Evolutionary conservation across 441 rosid genomes (phyloP).

Genomic region (Manihot esculenta): DNA sequence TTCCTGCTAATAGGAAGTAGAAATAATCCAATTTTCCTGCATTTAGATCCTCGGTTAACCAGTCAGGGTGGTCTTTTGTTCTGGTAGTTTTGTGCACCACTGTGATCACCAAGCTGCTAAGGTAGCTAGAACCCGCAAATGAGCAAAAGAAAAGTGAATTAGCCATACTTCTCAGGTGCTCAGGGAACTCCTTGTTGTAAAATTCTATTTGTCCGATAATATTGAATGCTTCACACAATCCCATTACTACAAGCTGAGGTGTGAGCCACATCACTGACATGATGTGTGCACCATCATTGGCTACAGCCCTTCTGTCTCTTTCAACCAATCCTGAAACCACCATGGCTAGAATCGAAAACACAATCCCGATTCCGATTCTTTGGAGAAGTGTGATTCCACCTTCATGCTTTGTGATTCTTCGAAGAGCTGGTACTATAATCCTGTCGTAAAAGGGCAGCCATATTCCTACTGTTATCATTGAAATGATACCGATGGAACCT

Average conservation of each 20-base stretch:
- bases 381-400: constrained; percentile 62
- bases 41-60: constrained; percentile 62
- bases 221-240: constrained; percentile 68
- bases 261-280: constrained; percentile 65
- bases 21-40: constrained; percentile 62
- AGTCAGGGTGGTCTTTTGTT: constrained; percentile 41
- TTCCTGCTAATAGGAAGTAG: constrained; percentile 57
- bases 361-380: constrained; percentile 56
- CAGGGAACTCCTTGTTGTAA: constrained; percentile 67
- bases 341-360: constrained; percentile 56
- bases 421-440: constrained; percentile 49
- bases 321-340: constrained; percentile 55
- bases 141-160: constrained; percentile 58
- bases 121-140: constrained; percentile 45
- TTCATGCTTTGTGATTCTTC: constrained; percentile 53
- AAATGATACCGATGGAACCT: constrained; percentile 42
- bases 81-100: constrained; percentile 46
- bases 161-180: constrained; percentile 65
- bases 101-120: constrained; percentile 41
- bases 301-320: constrained; percentile 42
- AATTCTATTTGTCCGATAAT: constrained; percentile 66
- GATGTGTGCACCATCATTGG: constrained; percentile 32
- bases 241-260: constrained; percentile 70
- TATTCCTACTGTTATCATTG: constrained; percentile 53
- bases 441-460: constrained; percentile 82